These are phyloP conservation scores for Lotus japonicus DNA, from an alignment of 306 rosid genomes.

Conservation along the genomic window DNA sequence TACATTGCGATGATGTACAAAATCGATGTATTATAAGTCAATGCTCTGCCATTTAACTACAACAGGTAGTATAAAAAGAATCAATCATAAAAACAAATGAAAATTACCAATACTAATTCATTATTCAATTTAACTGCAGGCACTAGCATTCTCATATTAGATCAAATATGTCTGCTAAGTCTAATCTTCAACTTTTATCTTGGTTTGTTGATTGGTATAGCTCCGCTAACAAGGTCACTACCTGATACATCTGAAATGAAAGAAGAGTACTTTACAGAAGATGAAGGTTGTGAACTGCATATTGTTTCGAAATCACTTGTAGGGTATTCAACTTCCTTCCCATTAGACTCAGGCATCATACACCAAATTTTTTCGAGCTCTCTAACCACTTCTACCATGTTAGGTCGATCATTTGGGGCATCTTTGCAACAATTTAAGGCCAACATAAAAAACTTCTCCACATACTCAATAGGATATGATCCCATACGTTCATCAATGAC, in stretches of 20 bases:
- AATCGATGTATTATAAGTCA: too few relatives aligned
- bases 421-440: conserved; percentile 80
- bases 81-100: background rate
- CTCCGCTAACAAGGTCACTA: conserved; percentile 71
- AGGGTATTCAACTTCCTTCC: conserved; percentile 14
- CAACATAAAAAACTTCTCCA: conserved; percentile 45
- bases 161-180: background rate
- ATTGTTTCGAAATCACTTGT: conserved; percentile 31
- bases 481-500: conserved; percentile 62
- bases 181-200: conserved; percentile 41
- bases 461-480: conserved; percentile 53
- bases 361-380: conserved; percentile 62
- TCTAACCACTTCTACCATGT: conserved; percentile 73
- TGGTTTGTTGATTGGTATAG: conserved; percentile 54
- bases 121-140: background rate
- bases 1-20: too few relatives aligned
- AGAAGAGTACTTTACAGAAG: conserved; percentile 35
- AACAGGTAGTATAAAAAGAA: background rate
- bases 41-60: background rate
- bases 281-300: conserved; percentile 40
- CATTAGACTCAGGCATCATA: conserved; percentile 51
- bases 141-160: background rate
- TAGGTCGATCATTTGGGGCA: conserved; percentile 66
- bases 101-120: background rate
- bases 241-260: conserved; percentile 58